A percentile compares a stretch with the other conserved stretches of the same genome.
Evolutionary conservation across 208 protist genomes (phyloP).

Genomic region (Sergeia podlipaevii): DNA sequence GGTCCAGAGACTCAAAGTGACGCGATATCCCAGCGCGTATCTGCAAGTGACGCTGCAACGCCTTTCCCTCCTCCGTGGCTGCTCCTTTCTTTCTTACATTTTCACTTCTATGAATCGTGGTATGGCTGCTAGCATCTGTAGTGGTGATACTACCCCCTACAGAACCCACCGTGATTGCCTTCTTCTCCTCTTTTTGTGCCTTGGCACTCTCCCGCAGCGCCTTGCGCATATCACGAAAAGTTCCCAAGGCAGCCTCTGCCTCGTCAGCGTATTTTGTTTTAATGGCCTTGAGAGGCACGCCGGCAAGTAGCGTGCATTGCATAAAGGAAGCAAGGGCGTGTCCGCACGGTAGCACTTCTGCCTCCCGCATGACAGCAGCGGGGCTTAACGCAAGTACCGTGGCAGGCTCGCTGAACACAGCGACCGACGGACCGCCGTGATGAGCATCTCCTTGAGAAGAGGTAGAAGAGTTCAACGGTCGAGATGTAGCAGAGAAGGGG

Average conservation of each 20-base stretch:
- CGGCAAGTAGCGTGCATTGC: conserved; percentile 12
- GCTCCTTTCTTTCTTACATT: too few relatives aligned
- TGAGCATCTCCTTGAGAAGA: background rate
- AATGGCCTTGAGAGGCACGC: conserved; percentile 26
- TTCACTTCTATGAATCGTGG: too few relatives aligned
- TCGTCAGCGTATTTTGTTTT: conserved; percentile 6
- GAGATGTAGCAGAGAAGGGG: conserved; percentile 23
- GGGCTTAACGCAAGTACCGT: conserved; percentile 33
- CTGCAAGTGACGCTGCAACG: conserved; percentile 21
- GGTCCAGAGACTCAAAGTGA: conserved; percentile 42
- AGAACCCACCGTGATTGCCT: background rate
- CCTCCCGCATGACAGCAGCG: conserved; percentile 33
- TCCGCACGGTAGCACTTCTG: conserved; percentile 65
- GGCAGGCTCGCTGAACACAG: conserved; percentile 9
- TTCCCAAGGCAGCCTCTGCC: conserved; percentile 1
- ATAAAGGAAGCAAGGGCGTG: conserved; percentile 37
- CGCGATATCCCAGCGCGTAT: conserved; percentile 17
- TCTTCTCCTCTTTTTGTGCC: background rate
- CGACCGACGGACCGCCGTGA: background rate
- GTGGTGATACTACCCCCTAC: background rate
- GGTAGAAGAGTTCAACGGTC: background rate
- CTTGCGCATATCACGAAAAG: background rate
- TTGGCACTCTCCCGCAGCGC: conserved; percentile 2
- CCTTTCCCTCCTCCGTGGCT: conserved; percentile 13
- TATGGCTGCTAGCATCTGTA: too few relatives aligned